These are phyloP conservation scores for Gossypium herbaceum DNA, from an alignment of 345 rosid species.

Conservation along the genomic window DNA sequence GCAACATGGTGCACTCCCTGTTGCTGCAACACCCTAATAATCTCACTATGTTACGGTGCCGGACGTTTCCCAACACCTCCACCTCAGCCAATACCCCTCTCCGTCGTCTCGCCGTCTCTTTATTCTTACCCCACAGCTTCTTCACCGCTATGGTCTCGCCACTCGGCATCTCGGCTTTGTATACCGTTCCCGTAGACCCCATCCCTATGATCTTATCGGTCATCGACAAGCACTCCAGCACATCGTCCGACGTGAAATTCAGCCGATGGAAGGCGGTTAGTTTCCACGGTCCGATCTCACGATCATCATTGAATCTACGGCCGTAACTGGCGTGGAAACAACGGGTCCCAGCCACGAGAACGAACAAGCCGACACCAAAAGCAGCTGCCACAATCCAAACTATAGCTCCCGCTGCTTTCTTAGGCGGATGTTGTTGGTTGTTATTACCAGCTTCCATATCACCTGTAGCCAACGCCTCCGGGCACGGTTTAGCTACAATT, in stretches of 20 bases:
- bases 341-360: slow-evolving; percentile 66
- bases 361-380: slow-evolving; percentile 68
- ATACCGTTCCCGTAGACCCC: slow-evolving; percentile 94
- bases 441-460: slow-evolving; percentile 28
- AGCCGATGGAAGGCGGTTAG: slow-evolving; percentile 85
- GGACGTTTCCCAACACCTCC: slow-evolving; percentile 81
- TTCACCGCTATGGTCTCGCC: slow-evolving; percentile 96
- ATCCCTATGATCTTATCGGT: slow-evolving; percentile 82
- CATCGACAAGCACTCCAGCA: slow-evolving; percentile 64
- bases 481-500: slow-evolving; percentile 50
- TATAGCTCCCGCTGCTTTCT: slow-evolving; percentile 70
- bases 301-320: slow-evolving; percentile 32
- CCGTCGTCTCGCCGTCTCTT: slow-evolving; percentile 65
- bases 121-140: slow-evolving; percentile 86
- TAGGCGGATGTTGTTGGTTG: slow-evolving; percentile 34
- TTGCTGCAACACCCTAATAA: slow-evolving; percentile 87
- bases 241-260: slow-evolving; percentile 87
- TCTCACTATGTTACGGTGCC: slow-evolving; percentile 91
- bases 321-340: slow-evolving; percentile 61
- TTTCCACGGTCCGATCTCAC: slow-evolving; percentile 82
- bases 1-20: slow-evolving; percentile 85
- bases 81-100: slow-evolving; percentile 90
- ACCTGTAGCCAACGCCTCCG: slow-evolving; percentile 23
- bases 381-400: slow-evolving; percentile 94
- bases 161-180: slow-evolving; percentile 88